Conservation (phyloP, 192 early-diverging fungal genomes). For the Diversispora eburnea region DNA sequence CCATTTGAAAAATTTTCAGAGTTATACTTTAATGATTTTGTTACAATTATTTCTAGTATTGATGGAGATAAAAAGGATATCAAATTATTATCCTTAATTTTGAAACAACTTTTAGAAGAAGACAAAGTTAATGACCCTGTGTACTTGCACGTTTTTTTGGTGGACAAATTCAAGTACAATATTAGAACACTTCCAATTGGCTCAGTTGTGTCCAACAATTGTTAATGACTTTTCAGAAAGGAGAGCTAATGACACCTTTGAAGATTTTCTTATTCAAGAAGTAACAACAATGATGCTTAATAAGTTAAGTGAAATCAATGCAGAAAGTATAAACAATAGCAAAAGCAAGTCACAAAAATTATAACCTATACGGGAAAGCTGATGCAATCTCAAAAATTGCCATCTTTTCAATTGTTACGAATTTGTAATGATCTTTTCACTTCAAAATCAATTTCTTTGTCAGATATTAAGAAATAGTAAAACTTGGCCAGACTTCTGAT, state of each 20-base stretch:
- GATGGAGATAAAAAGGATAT: neutral
- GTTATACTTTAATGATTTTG: constrained; percentile 7
- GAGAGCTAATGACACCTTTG: neutral
- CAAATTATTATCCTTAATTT: neutral
- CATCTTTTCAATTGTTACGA: neutral
- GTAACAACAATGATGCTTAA: constrained; percentile 2
- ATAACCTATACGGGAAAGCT: constrained; percentile 8
- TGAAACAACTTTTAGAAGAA: neutral
- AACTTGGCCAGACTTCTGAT: neutral
- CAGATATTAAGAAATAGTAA: neutral
- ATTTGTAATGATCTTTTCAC: constrained; percentile 22
- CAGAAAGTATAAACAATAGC: neutral
- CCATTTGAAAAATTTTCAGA: neutral
- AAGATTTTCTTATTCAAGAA: neutral
- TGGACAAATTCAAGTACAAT: constrained; percentile 19
- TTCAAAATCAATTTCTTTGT: constrained; percentile 1
- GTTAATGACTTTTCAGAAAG: constrained; percentile 7
- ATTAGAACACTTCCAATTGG: constrained; percentile 22
- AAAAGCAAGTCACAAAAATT: constrained; percentile 11
- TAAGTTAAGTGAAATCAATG: neutral
- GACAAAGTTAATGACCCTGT: constrained; percentile 18
- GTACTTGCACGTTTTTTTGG: constrained; percentile 11
- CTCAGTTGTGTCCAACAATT: neutral
- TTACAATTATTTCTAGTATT: constrained; percentile 8
- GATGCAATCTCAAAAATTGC: neutral